Conservation (phyloP, 2,329 filamentous ascomycete species). For the Blastomyces parvus region DNA sequence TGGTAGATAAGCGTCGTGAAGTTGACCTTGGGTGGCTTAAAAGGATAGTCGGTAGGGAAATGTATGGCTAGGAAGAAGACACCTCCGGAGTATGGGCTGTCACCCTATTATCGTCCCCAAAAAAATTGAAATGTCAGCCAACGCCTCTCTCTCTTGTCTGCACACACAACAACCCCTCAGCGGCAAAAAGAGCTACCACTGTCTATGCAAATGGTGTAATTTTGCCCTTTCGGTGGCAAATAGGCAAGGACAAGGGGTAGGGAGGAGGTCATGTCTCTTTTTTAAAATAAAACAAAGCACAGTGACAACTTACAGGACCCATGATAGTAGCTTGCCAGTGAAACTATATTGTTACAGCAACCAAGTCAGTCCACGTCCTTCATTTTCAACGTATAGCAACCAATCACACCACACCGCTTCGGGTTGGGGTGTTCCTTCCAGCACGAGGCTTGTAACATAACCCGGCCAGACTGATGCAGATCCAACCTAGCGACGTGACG, state of each 20-base stretch:
- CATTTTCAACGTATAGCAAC: neutral
- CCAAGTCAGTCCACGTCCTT: conserved; percentile 20
- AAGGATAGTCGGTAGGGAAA: conserved; percentile 99
- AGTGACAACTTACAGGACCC: conserved; percentile 71
- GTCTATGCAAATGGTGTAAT: neutral
- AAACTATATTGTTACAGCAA: conserved; percentile 54
- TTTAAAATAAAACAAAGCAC: conserved; percentile 8
- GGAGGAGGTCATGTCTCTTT: conserved; percentile 4
- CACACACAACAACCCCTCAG: neutral
- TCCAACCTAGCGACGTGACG: conserved; percentile 12
- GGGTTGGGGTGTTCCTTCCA: conserved; percentile 4
- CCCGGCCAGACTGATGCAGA: conserved; percentile 11
- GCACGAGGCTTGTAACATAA: neutral
- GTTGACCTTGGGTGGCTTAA: conserved; percentile 99
- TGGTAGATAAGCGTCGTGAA: conserved; percentile 99
- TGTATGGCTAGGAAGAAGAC: conserved; percentile 99
- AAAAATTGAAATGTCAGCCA: conserved; percentile 9
- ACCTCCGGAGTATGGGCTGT: conserved; percentile 95
- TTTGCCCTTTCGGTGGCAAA: neutral
- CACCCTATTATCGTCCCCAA: conserved; percentile 50
- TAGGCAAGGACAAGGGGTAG: neutral
- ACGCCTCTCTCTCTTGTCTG: neutral
- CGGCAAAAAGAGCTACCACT: neutral
- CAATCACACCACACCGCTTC: conserved; percentile 7
- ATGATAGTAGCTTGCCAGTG: conserved; percentile 99